phyloP scores from a whole-genome alignment of 352 stramenopile genomes.

The Plasmopara viticola region DNA sequence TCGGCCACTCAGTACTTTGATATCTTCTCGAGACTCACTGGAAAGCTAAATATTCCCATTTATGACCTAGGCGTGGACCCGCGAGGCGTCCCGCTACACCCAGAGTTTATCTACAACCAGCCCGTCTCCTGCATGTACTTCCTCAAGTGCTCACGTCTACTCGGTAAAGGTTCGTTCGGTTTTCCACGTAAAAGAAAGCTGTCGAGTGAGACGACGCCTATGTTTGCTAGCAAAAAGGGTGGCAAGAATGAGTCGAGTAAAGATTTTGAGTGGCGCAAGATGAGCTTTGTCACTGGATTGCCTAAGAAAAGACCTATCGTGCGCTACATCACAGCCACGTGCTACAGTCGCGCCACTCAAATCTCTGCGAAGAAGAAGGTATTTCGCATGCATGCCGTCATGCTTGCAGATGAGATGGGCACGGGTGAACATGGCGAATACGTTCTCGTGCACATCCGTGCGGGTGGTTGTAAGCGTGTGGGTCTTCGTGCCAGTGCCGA shows the following conservation, averaged over 20 bases:
- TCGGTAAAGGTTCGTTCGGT: conserved; percentile 65
- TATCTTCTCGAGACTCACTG: conserved; percentile 36
- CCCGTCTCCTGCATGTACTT: conserved; percentile 76
- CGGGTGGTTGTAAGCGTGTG: conserved; percentile 61
- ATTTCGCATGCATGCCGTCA: conserved; percentile 75
- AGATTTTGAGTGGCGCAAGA: conserved; percentile 78
- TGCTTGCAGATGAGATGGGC: conserved; percentile 48
- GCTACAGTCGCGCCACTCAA: conserved; percentile 55
- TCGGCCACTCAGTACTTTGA: conserved; percentile 60
- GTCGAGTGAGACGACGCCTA: conserved; percentile 5
- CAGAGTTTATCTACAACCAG: conserved; percentile 73
- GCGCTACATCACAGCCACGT: conserved; percentile 73
- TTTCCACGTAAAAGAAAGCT: conserved; percentile 60
- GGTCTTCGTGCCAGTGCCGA: conserved; percentile 33
- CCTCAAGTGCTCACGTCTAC: conserved; percentile 46
- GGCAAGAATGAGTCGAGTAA: conserved; percentile 51
- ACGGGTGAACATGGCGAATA: conserved; percentile 44
- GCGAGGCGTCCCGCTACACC: conserved; percentile 60
- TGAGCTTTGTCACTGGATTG: conserved; percentile 75
- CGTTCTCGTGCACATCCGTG: conserved; percentile 71
- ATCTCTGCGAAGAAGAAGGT: conserved; percentile 65
- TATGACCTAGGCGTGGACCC: conserved; percentile 70
- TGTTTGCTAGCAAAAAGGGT: conserved; percentile 19
- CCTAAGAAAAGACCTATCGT: conserved; percentile 69
- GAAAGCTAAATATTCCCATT: conserved; percentile 39